A percentile compares a stretch with the other conserved stretches of the same genome.
Evolutionary conservation across 164 flowering plant species (phyloP).

Genomic region (Houttuynia cordata): DNA sequence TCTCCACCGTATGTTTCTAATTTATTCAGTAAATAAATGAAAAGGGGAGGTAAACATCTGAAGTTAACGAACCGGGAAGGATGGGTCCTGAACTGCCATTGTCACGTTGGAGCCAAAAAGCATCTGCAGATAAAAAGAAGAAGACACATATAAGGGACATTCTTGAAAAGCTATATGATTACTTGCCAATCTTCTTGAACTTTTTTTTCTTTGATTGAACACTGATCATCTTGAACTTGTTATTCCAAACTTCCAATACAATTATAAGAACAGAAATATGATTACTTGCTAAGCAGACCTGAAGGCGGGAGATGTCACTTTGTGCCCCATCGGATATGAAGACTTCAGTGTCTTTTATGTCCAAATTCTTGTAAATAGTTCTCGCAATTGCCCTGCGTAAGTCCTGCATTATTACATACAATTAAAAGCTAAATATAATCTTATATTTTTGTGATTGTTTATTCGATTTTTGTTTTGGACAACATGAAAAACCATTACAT

Average conservation of each 20-base stretch:
- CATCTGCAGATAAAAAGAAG: slow-evolving; percentile 28
- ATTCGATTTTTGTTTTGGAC: too few relatives aligned
- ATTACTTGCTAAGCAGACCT: too few relatives aligned
- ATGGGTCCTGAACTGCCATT: slow-evolving; percentile 83
- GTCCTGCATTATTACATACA: slow-evolving; percentile 23
- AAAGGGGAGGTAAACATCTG: too few relatives aligned
- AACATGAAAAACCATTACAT: too few relatives aligned
- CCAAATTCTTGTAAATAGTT: slow-evolving; percentile 30
- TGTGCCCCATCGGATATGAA: slow-evolving; percentile 94
- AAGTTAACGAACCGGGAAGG: slow-evolving; percentile 56
- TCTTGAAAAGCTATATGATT: neutral
- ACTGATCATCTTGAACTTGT: neutral
- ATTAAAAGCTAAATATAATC: too few relatives aligned
- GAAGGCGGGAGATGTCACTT: slow-evolving; percentile 78
- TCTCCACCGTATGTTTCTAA: too few relatives aligned
- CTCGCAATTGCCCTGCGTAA: slow-evolving; percentile 56
- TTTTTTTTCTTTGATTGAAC: too few relatives aligned
- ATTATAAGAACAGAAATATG: too few relatives aligned
- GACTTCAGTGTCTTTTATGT: slow-evolving; percentile 41
- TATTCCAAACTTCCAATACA: too few relatives aligned
- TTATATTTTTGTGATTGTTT: too few relatives aligned
- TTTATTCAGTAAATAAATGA: too few relatives aligned
- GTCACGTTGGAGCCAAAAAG: slow-evolving; percentile 63
- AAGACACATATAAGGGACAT: neutral
- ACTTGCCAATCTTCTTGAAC: too few relatives aligned